Percentiles rank a stretch among this genome's conserved stretches.
Evolutionary conservation across 2,329 filamentous ascomycete genomes (phyloP).

Genomic region (Colletotrichum shisoi): DNA sequence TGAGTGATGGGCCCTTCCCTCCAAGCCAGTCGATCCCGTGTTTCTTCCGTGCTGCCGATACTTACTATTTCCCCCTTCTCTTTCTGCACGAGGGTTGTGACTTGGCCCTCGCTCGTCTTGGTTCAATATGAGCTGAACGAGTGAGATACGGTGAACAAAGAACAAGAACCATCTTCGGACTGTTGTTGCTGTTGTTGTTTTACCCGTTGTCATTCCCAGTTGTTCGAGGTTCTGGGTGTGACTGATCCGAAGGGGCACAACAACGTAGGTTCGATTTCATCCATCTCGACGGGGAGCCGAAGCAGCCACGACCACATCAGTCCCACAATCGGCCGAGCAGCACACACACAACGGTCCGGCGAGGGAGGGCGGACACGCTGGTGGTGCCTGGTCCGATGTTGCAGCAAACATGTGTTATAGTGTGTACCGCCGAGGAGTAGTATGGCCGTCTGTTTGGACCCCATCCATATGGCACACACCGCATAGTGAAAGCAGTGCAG

Average conservation of each 20-base stretch:
- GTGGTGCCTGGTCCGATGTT: conserved; percentile 14
- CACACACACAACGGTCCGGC: neutral
- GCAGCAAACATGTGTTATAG: neutral
- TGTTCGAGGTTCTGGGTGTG: neutral
- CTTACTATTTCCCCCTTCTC: neutral
- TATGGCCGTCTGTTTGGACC: too few species aligned
- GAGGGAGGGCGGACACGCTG: neutral
- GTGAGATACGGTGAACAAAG: too few species aligned
- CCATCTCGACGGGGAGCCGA: neutral
- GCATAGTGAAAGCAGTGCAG: neutral
- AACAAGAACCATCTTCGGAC: too few species aligned
- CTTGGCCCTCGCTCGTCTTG: too few species aligned
- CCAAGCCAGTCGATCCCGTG: conserved; percentile 2
- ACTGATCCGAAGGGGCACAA: conserved; percentile 4
- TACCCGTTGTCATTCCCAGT: too few species aligned
- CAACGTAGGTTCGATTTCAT: neutral
- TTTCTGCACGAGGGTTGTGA: too few species aligned
- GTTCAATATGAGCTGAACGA: too few species aligned
- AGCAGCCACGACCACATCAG: neutral
- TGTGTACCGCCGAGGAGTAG: neutral
- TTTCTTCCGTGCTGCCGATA: neutral
- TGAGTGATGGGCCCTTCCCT: neutral
- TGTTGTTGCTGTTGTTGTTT: too few species aligned
- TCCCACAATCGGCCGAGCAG: conserved; percentile 6
- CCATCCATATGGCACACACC: too few species aligned